Conservation (phyloP, 2,329 filamentous ascomycete genomes). For the Ploettnerulaceae sp. region DNA sequence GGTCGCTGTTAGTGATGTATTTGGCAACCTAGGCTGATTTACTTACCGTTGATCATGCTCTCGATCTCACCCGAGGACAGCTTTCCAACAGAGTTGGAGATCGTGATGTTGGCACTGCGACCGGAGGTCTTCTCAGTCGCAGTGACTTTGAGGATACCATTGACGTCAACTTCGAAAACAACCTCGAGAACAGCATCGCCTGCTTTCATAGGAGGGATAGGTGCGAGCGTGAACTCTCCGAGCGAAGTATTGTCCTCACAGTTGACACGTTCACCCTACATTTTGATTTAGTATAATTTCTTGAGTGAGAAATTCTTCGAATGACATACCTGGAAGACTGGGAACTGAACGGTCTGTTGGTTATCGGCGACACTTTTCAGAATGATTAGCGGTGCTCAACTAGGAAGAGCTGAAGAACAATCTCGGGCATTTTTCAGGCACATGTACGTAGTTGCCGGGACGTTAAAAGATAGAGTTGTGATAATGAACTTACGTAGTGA, state of each 20-base stretch:
- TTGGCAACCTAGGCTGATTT: neutral
- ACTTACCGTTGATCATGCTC: slow-evolving; percentile 84
- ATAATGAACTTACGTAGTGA: neutral
- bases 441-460: no score
- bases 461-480: no score
- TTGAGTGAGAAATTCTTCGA: neutral
- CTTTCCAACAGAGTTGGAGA: slow-evolving; percentile 99
- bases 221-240: slow-evolving; percentile 93
- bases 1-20: slow-evolving; percentile 20
- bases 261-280: slow-evolving; percentile 97
- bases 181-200: slow-evolving; percentile 96
- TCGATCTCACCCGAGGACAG: slow-evolving; percentile 92
- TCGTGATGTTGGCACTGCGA: slow-evolving; percentile 98
- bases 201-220: slow-evolving; percentile 75
- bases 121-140: slow-evolving; percentile 98
- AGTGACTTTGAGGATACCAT: slow-evolving; percentile 99
- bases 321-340: slow-evolving; percentile 57
- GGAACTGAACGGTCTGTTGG: slow-evolving; percentile 23
- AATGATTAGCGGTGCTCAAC: no score
- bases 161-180: slow-evolving; percentile 99
- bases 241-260: slow-evolving; percentile 98
- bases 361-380: slow-evolving; percentile 12
- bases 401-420: no score
- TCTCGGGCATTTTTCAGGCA: no score
- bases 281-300: no score